A percentile compares a stretch with the other conserved stretches of the same genome.
Evolutionary conservation across 2,329 filamentous ascomycete species (phyloP).

Genomic region (Penicillium sp.): DNA sequence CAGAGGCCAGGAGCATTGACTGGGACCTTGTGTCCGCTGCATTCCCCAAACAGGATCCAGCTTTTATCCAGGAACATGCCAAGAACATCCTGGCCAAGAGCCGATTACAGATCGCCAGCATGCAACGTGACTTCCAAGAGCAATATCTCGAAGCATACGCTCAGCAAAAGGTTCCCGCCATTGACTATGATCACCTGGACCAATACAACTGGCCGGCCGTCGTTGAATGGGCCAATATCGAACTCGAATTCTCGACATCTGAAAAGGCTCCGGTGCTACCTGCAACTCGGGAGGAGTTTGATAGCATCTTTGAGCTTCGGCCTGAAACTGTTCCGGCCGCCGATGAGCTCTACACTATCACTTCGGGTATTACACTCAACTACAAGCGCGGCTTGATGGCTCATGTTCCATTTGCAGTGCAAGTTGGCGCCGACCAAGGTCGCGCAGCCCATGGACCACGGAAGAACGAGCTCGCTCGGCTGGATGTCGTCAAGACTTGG

Average conservation of each 20-base stretch:
- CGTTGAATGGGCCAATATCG: constrained; percentile 53
- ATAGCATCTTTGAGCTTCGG: constrained; percentile 49
- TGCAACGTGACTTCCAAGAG: constrained; percentile 56
- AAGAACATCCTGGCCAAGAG: constrained; percentile 47
- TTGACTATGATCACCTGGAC: constrained; percentile 53
- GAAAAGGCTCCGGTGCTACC: constrained; percentile 51
- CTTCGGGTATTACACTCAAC: constrained; percentile 39
- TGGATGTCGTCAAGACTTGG: constrained; percentile 54
- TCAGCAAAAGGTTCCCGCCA: constrained; percentile 48
- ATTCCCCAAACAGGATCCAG: constrained; percentile 49
- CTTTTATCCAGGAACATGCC: constrained; percentile 48
- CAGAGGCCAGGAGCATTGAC: constrained; percentile 50
- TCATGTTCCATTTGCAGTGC: constrained; percentile 44
- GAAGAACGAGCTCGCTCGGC: constrained; percentile 32
- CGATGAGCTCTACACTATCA: constrained; percentile 46
- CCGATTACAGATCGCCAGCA: constrained; percentile 49
- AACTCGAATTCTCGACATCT: constrained; percentile 48
- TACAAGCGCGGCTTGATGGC: constrained; percentile 44
- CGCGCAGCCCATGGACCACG: constrained; percentile 13
- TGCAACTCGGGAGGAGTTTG: constrained; percentile 49
- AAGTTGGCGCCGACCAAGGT: constrained; percentile 24
- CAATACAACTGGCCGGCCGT: constrained; percentile 55
- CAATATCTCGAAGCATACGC: constrained; percentile 54
- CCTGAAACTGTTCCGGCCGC: constrained; percentile 41
- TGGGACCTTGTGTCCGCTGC: constrained; percentile 52